phyloP scores from a whole-genome alignment of 352 stramenopile species.

The Globisporangium rhizosaccharum region DNA sequence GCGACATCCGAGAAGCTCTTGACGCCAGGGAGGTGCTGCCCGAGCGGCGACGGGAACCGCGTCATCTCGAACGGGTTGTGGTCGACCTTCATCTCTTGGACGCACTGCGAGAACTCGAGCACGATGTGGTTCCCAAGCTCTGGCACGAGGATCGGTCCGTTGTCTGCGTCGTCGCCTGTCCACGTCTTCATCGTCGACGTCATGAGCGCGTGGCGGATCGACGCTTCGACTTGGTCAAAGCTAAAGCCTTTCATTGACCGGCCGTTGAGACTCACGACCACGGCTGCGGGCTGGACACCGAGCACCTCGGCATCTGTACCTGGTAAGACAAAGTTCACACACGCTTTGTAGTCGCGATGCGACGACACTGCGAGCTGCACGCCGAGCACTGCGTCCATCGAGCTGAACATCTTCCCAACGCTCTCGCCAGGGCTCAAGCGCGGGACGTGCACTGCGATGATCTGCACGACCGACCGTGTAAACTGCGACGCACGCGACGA shows the following conservation, averaged over 20 bases:
- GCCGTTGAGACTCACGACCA: constrained; percentile 58
- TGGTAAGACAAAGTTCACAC: constrained; percentile 59
- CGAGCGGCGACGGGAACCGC: constrained; percentile 64
- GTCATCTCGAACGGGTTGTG: constrained; percentile 64
- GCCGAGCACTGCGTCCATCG: constrained; percentile 43
- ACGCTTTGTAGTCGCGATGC: constrained; percentile 53
- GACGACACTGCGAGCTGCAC: constrained; percentile 54
- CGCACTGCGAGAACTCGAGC: constrained; percentile 59
- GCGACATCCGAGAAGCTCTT: constrained; percentile 38
- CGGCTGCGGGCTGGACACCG: constrained; percentile 41
- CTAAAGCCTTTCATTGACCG: constrained; percentile 40
- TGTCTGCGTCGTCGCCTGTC: not conserved
- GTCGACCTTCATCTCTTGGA: constrained; percentile 64
- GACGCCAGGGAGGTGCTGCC: constrained; percentile 53
- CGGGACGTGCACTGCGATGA: constrained; percentile 40
- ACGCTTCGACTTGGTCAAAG: constrained; percentile 41
- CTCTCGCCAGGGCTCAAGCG: constrained; percentile 18
- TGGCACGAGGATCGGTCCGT: constrained; percentile 23
- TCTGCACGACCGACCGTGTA: constrained; percentile 43
- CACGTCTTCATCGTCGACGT: constrained; percentile 13
- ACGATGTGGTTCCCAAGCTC: constrained; percentile 23
- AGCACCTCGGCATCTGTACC: constrained; percentile 42
- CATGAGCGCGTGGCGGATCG: constrained; percentile 31
- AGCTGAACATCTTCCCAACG: constrained; percentile 39
- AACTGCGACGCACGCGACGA: constrained; percentile 22